phyloP scores from a whole-genome alignment of 2,329 filamentous ascomycete genomes.

The Trichoderma sp. region DNA sequence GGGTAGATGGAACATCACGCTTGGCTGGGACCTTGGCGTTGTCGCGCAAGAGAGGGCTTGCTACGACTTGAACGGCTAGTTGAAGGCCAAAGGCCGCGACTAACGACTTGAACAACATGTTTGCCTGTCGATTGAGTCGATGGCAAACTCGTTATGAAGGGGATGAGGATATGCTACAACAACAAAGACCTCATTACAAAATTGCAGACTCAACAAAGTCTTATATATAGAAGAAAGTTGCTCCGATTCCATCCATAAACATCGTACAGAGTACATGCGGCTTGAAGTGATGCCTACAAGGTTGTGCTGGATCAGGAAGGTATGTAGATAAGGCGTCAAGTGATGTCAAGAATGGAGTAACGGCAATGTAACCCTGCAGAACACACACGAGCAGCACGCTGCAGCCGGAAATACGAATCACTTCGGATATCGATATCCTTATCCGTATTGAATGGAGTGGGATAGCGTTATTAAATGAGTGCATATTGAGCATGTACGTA shows the following conservation, averaged over 20 bases:
- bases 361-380: not conserved
- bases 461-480: not conserved
- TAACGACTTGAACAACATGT: not conserved
- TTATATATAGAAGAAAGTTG: not conserved
- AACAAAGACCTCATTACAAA: not conserved
- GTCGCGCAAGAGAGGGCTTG: slow-evolving; percentile 7
- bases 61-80: not conserved
- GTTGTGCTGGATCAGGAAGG: not conserved
- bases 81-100: not conserved
- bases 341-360: not conserved
- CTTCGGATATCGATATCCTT: not conserved
- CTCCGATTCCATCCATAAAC: not conserved
- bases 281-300: not conserved
- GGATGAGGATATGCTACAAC: not conserved
- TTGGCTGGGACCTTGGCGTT: not conserved
- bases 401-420: not conserved
- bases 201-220: not conserved
- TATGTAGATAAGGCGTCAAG: slow-evolving; percentile 1
- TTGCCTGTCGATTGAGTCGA: not conserved
- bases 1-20: not conserved
- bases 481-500: not conserved
- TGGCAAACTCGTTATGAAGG: not conserved
- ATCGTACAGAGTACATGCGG: not conserved
- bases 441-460: not conserved
- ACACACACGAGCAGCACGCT: not conserved